Conservation (phyloP, 257 asterid species). For the Jacaranda mimosifolia region DNA sequence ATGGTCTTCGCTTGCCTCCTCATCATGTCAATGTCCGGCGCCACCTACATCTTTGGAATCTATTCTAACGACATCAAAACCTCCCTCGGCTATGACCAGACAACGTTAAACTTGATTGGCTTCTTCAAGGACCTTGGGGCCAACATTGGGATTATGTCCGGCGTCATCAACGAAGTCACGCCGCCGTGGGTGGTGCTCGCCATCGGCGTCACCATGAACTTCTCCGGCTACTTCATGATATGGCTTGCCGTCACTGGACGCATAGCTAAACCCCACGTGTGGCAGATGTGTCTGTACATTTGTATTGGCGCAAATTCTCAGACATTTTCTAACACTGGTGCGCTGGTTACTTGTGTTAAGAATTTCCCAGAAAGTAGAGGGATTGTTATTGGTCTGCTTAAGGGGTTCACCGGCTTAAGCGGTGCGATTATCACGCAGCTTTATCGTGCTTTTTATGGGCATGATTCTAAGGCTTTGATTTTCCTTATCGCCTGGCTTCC, state of each 20-base stretch:
- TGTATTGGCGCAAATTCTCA: slow-evolving; percentile 67
- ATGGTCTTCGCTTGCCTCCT: slow-evolving; percentile 65
- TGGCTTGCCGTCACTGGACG: slow-evolving; percentile 62
- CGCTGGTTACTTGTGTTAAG: slow-evolving; percentile 50
- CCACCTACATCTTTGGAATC: slow-evolving; percentile 67
- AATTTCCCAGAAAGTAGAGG: slow-evolving; percentile 43
- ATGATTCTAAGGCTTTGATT: slow-evolving; percentile 44
- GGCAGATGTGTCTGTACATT: slow-evolving; percentile 69
- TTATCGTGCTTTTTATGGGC: slow-evolving; percentile 46
- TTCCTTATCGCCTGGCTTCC: slow-evolving; percentile 61
- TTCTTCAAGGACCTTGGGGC: slow-evolving; percentile 73
- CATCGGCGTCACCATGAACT: slow-evolving; percentile 64
- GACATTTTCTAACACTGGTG: slow-evolving; percentile 65
- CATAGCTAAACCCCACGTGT: slow-evolving; percentile 44
- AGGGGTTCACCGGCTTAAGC: slow-evolving; percentile 63
- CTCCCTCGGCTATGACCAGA: slow-evolving; percentile 69
- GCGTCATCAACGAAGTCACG: slow-evolving; percentile 59
- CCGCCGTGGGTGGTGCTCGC: slow-evolving; percentile 72
- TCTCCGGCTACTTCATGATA: slow-evolving; percentile 64
- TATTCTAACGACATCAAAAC: slow-evolving; percentile 61
- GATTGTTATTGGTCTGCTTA: slow-evolving; percentile 54
- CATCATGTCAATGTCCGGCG: slow-evolving; percentile 69
- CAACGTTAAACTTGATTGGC: slow-evolving; percentile 59
- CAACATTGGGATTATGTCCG: slow-evolving; percentile 63
- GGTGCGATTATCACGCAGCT: slow-evolving; percentile 63